A percentile compares a stretch with the other conserved stretches of the same genome.
These are phyloP conservation scores for Metschnikowia gruessii DNA, from an alignment of 805 yeast genomes.

Conservation along the genomic window DNA sequence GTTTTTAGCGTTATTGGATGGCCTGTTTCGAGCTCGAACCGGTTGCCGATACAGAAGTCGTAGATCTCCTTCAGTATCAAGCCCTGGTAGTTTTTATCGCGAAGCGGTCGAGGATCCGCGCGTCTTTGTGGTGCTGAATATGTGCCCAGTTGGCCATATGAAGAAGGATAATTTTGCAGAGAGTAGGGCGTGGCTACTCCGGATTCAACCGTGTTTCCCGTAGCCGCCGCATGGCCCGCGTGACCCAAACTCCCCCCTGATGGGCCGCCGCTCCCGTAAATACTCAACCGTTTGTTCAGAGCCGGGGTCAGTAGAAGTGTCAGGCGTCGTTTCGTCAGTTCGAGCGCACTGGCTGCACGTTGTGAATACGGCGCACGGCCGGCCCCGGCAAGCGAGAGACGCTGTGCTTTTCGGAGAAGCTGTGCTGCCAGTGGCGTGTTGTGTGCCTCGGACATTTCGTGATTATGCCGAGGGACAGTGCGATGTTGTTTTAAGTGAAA, in stretches of 20 bases:
- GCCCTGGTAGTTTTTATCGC: slow-evolving; percentile 67
- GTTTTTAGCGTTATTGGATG: slow-evolving; percentile 65
- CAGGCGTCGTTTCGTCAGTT: slow-evolving; percentile 28
- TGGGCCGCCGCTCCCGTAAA: slow-evolving; percentile 9
- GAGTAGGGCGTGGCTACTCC: slow-evolving; percentile 9
- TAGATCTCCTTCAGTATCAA: slow-evolving; percentile 64
- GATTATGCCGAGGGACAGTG: background rate
- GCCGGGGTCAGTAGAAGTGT: slow-evolving; percentile 34
- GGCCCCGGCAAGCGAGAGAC: slow-evolving; percentile 23
- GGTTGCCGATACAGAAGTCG: slow-evolving; percentile 58
- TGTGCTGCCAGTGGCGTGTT: slow-evolving; percentile 18
- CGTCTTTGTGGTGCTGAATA: background rate
- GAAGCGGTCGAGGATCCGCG: slow-evolving; percentile 70
- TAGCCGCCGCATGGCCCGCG: background rate
- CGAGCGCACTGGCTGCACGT: slow-evolving; percentile 21
- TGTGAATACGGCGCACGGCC: slow-evolving; percentile 17
- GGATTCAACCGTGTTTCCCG: background rate
- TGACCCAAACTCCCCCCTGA: no score
- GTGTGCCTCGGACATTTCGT: slow-evolving; percentile 11
- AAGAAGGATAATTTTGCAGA: slow-evolving; percentile 7
- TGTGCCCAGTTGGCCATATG: background rate
- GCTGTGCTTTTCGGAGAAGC: slow-evolving; percentile 14
- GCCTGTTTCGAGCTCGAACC: slow-evolving; percentile 72
- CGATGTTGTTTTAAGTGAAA: background rate
- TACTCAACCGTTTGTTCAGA: slow-evolving; percentile 23